Base-by-base conservation (phyloP, 1,284 basidiomycete species). In the Melanopsichium pennsylvanicum region DNA sequence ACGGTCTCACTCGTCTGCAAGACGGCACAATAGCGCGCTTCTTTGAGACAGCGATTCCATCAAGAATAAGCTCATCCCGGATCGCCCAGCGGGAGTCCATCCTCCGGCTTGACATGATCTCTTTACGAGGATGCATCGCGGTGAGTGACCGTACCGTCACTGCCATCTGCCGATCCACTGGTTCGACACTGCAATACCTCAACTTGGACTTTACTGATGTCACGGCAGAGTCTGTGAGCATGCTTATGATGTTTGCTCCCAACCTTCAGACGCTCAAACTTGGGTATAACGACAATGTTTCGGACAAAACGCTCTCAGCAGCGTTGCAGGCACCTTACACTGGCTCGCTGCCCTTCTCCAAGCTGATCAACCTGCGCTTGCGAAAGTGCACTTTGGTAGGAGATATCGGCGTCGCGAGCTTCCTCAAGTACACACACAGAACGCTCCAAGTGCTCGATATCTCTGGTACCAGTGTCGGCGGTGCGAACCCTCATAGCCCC, bases 181-280 rank as follows among this genome's bases (percentile, higher is more conserved):
- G 58, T 15, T 8, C 44, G 12, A 61, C 58, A 7, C 48, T 68
- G 9, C 39, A 32, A n/a, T 57, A 68, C 19, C 48, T 68, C 43
- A 68, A 68, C 19, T 36, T 68, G 16, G 64, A 68, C 45, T 61
- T 41, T n/a, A 68, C 64, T 23, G 58, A 68, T 45, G 36, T 68
- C 19, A 36, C 57, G 2, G 57, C 64, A 11, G 33, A 61, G 8
- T 52, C 57, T 5, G 57, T 68, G 11, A 7, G 34, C 2, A 12
- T 25, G 11, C 48, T 68, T 27, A 57, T 68, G 48, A 38, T 16
- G n/a, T 19, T 10, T 2, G 26, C 22, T 3, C 52, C 52, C 5
- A 37, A 61, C 6, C 16, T 68, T 1, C 38, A 52, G 13, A 54
- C 49, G 16, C 45, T 68, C 37, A 68, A 68, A 29, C 38, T 61